A percentile compares a stretch with the other conserved stretches of the same genome.
Evolutionary conservation across 2,329 filamentous ascomycete genomes (phyloP).

Genomic region (Remersonia thermophila): DNA sequence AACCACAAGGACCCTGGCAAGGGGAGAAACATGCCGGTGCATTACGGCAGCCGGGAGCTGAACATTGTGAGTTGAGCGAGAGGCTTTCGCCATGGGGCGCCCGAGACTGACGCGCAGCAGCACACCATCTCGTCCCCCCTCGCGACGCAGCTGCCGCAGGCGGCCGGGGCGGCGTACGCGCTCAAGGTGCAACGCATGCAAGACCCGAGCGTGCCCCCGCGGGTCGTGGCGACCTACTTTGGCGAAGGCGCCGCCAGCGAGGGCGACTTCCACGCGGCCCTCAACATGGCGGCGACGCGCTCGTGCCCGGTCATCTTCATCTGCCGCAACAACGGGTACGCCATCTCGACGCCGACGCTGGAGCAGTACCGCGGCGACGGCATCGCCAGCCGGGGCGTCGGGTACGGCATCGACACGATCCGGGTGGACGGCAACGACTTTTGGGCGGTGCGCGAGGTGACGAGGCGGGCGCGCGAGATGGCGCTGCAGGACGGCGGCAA

Average conservation of each 20-base stretch:
- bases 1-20: constrained; percentile 68
- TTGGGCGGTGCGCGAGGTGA: constrained; percentile 62
- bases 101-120: constrained; percentile 24
- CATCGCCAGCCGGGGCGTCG: constrained; percentile 63
- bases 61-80: constrained; percentile 54
- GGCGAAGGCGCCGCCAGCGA: constrained; percentile 72
- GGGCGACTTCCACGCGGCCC: constrained; percentile 69
- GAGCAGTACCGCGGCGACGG: constrained; percentile 77
- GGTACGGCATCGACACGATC: constrained; percentile 76
- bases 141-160: constrained; percentile 70
- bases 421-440: constrained; percentile 75
- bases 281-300: constrained; percentile 71
- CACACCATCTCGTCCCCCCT: constrained; percentile 69
- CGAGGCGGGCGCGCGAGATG: constrained; percentile 57
- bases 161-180: constrained; percentile 65
- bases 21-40: constrained; percentile 93
- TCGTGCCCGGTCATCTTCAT: constrained; percentile 67
- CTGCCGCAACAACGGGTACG: constrained; percentile 74
- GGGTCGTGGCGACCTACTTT: constrained; percentile 65
- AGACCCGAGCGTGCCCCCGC: constrained; percentile 45
- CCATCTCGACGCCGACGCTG: constrained; percentile 65
- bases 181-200: constrained; percentile 59
- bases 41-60: constrained; percentile 75
- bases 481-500: constrained; percentile 70
- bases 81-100: no score